Percentiles rank a stretch among this genome's conserved stretches.
These are phyloP conservation scores for Niveomyces coronatus DNA, from an alignment of 2,329 filamentous ascomycete genomes.

Conservation along the genomic window DNA sequence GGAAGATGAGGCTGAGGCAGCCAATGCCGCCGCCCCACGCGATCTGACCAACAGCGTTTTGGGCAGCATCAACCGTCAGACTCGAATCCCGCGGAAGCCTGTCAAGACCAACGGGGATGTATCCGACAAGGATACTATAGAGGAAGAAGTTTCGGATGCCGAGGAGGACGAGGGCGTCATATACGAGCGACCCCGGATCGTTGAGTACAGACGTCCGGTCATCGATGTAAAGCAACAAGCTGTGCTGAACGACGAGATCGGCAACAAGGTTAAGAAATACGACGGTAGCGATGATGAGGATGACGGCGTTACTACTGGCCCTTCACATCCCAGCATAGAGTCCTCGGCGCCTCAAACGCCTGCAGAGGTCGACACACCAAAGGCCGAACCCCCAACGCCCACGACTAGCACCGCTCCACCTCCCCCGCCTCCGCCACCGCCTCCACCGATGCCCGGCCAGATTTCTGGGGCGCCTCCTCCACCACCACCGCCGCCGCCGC, in stretches of 20 bases:
- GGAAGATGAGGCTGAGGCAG: conserved; percentile 43
- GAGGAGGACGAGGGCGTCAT: conserved; percentile 48
- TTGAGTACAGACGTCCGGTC: conserved; percentile 66
- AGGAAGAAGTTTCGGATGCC: conserved; percentile 42
- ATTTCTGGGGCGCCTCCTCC: conserved; percentile 32
- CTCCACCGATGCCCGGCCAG: conserved; percentile 38
- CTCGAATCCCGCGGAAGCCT: conserved; percentile 45
- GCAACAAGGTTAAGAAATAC: conserved; percentile 61
- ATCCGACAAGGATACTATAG: conserved; percentile 28
- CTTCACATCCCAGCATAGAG: conserved; percentile 66
- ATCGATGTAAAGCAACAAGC: conserved; percentile 54
- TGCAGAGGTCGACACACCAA: conserved; percentile 48
- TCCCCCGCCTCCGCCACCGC: conserved; percentile 33
- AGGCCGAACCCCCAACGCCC: conserved; percentile 41
- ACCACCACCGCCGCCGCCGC: conserved; percentile 41
- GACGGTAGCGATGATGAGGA: conserved; percentile 66
- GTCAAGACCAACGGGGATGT: conserved; percentile 36
- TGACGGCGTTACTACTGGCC: conserved; percentile 59
- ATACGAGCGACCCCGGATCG: conserved; percentile 68
- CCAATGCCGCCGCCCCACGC: conserved; percentile 40
- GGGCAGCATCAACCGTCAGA: conserved; percentile 56
- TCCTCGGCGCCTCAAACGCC: conserved; percentile 59
- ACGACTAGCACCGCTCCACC: conserved; percentile 24
- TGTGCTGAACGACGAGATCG: conserved; percentile 60
- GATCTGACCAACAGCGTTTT: conserved; percentile 65